Evolutionary conservation across 148 eudicot genomes (phyloP).

Genomic region (Nepenthes gracilis): DNA sequence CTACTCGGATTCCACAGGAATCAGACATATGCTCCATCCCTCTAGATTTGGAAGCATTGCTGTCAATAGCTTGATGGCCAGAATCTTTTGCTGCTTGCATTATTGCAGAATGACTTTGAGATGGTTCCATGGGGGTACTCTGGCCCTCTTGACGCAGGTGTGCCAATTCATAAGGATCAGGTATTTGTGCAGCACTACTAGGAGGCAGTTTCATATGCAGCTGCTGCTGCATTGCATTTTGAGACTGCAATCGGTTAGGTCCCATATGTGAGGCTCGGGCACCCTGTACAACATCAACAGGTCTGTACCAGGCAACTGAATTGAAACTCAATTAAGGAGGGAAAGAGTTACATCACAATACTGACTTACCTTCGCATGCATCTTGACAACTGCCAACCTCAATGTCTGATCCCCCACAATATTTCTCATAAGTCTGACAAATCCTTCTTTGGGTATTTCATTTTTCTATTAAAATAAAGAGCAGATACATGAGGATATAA

Average conservation of each 20-base stretch:
- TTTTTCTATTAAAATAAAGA: constrained; percentile 46
- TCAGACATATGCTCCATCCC: constrained; percentile 37
- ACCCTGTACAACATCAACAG: constrained; percentile 10
- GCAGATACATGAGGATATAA: constrained; percentile 1
- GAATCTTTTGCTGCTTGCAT: constrained; percentile 24
- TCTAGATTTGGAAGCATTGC: constrained; percentile 22
- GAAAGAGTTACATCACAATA: neutral
- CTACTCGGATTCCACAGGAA: constrained; percentile 40
- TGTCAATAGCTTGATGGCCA: constrained; percentile 25
- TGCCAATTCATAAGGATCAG: constrained; percentile 32
- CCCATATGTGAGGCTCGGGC: constrained; percentile 26
- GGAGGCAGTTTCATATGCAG: constrained; percentile 27
- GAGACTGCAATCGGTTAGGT: constrained; percentile 31
- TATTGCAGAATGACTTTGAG: constrained; percentile 16
- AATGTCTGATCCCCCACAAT: constrained; percentile 94
- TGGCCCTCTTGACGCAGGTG: constrained; percentile 26
- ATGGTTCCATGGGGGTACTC: constrained; percentile 15
- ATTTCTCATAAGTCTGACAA: constrained; percentile 67
- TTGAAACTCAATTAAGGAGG: neutral
- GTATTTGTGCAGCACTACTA: constrained; percentile 17
- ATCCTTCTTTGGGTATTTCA: constrained; percentile 74
- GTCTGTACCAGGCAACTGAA: neutral
- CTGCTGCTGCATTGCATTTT: constrained; percentile 38
- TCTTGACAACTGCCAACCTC: constrained; percentile 66
- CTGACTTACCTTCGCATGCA: constrained; percentile 56